Evolutionary conservation across 192 early-diverging fungal genomes (phyloP).

Genomic region (Cladochytrium replicatum): DNA sequence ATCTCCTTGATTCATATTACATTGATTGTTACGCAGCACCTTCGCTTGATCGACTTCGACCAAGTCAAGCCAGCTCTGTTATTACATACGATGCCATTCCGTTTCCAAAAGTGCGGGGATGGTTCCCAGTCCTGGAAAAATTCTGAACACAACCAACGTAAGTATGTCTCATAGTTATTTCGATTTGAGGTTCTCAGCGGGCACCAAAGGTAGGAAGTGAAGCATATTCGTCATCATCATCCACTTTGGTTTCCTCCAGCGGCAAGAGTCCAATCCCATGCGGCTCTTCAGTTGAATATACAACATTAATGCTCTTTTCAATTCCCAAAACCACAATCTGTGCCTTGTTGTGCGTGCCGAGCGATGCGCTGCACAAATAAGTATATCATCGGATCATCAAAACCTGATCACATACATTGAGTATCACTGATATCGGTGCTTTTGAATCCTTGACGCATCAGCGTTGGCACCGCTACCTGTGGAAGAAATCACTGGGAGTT

Average conservation of each 20-base stretch:
- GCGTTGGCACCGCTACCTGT: slow-evolving; percentile 97
- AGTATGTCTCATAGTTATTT: neutral
- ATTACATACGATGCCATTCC: slow-evolving; percentile 82
- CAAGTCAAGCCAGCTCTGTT: slow-evolving; percentile 67
- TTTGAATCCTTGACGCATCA: slow-evolving; percentile 88
- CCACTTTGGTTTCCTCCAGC: slow-evolving; percentile 70
- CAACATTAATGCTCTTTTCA: slow-evolving; percentile 71
- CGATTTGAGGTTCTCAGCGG: no score
- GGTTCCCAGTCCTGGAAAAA: slow-evolving; percentile 54
- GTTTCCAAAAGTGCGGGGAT: slow-evolving; percentile 93
- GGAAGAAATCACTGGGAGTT: slow-evolving; percentile 78
- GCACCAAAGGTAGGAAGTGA: slow-evolving; percentile 88
- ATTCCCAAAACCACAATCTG: slow-evolving; percentile 62
- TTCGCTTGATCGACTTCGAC: slow-evolving; percentile 95
- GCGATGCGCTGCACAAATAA: slow-evolving; percentile 62
- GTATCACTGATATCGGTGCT: slow-evolving; percentile 93
- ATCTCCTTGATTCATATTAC: no score
- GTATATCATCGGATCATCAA: neutral
- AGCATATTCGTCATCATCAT: slow-evolving; percentile 80
- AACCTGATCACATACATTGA: slow-evolving; percentile 36
- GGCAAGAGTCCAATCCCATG: slow-evolving; percentile 82
- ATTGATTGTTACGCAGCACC: slow-evolving; percentile 17
- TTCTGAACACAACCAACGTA: neutral
- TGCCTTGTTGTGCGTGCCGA: slow-evolving; percentile 77
- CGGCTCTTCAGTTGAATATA: slow-evolving; percentile 93